These are phyloP conservation scores for Fusarium floridanum DNA, from an alignment of 2,329 filamentous ascomycete species.

Conservation along the genomic window DNA sequence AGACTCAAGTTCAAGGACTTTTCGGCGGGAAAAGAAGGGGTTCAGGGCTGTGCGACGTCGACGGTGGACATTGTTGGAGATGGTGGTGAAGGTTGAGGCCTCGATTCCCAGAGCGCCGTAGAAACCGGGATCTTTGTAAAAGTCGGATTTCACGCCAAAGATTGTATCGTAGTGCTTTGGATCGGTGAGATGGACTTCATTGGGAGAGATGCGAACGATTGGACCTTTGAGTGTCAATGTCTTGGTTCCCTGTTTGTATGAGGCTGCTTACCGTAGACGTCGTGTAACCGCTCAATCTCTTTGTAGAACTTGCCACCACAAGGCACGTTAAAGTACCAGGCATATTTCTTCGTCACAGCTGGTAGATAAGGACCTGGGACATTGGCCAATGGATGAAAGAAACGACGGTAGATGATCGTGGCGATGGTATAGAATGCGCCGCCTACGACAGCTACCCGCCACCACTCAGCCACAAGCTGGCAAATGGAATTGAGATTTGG, in stretches of 20 bases:
- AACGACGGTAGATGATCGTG: conserved; percentile 16
- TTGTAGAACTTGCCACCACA: conserved; percentile 8
- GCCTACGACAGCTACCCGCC: conserved; percentile 1
- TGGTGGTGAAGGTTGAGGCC: conserved; percentile 46
- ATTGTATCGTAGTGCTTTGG: conserved; percentile 35
- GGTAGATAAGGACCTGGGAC: conserved; percentile 21
- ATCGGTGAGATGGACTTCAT: conserved; percentile 35
- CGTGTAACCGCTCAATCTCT: conserved; percentile 25
- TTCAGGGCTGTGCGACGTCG: conserved; percentile 56
- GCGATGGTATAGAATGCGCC: conserved; percentile 7
- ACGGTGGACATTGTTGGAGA: conserved; percentile 56
- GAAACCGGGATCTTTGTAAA: conserved; percentile 22
- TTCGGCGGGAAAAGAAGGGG: conserved; percentile 58
- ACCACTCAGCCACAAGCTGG: conserved; percentile 5
- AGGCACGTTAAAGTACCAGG: conserved; percentile 24
- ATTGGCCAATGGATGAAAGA: conserved; percentile 14
- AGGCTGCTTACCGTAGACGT: conserved; percentile 9
- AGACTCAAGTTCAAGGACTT: conserved; percentile 50
- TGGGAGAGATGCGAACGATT: conserved; percentile 34
- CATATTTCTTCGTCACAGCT: conserved; percentile 18
- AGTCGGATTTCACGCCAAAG: conserved; percentile 27
- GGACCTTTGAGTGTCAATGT: conserved; percentile 12
- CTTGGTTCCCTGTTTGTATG: background rate
- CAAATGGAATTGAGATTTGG: background rate
- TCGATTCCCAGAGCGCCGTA: conserved; percentile 34